Conservation (phyloP, 2,329 filamentous ascomycete genomes). For the Volutella citrinella region DNA sequence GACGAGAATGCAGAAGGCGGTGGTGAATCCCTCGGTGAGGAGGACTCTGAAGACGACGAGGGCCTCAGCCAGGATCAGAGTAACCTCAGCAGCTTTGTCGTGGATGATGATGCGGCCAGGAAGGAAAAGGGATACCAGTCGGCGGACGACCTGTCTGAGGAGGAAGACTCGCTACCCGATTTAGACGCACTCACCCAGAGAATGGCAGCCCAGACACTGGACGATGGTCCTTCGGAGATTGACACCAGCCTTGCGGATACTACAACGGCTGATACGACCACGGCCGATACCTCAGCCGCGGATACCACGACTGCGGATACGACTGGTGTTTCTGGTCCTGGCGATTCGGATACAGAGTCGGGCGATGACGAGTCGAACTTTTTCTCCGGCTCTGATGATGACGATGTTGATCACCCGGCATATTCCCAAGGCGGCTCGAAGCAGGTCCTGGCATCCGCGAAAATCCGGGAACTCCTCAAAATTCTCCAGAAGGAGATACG, state of each 20-base stretch:
- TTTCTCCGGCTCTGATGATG: conserved; percentile 27
- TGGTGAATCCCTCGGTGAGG: conserved; percentile 72
- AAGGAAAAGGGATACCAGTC: conserved; percentile 29
- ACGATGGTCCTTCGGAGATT: conserved; percentile 20
- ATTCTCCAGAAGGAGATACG: conserved; percentile 76
- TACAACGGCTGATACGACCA: conserved; percentile 11
- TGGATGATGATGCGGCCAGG: conserved; percentile 45
- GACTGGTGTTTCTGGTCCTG: conserved; percentile 7
- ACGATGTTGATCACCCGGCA: conserved; percentile 30
- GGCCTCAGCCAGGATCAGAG: conserved; percentile 52
- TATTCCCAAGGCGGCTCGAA: conserved; percentile 20
- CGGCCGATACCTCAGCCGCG: conserved; percentile 4
- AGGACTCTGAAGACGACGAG: conserved; percentile 61
- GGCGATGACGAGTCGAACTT: conserved; percentile 6
- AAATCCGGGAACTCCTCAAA: conserved; percentile 80
- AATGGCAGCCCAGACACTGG: conserved; percentile 35
- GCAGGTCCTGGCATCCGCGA: conserved; percentile 71
- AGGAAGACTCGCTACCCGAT: conserved; percentile 33
- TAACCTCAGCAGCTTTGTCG: conserved; percentile 54
- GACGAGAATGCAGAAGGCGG: conserved; percentile 87
- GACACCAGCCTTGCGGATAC: neutral
- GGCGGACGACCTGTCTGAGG: conserved; percentile 21
- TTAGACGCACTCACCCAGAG: conserved; percentile 35
- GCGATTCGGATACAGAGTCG: conserved; percentile 11
- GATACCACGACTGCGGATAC: conserved; percentile 9